Conservation (phyloP, 129 eudicot species). For the Tagetes erecta region DNA sequence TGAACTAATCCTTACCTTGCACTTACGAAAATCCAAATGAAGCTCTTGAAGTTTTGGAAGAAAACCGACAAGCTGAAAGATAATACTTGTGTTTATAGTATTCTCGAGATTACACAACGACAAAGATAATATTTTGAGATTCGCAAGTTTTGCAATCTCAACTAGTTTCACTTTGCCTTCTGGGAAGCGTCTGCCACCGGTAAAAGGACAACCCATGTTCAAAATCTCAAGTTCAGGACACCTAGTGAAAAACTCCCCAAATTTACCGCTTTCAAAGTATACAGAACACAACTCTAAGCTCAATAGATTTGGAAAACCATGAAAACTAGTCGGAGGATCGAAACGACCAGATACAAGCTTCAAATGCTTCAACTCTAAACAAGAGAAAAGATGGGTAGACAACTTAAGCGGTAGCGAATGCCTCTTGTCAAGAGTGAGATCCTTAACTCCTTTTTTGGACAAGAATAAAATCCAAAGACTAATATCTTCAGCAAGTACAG, state of each 20-base stretch:
- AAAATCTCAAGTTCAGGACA: conserved; percentile 20
- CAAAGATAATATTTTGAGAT: conserved; percentile 13
- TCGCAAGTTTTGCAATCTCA: neutral
- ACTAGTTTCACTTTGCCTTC: too few species aligned
- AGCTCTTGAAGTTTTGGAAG: neutral
- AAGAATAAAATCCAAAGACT: neutral
- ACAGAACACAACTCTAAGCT: neutral
- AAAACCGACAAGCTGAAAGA: neutral
- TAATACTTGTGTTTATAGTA: neutral
- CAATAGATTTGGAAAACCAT: conserved; percentile 24
- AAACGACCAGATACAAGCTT: neutral
- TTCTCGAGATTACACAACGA: conserved; percentile 7
- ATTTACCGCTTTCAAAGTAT: neutral
- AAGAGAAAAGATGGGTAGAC: conserved; percentile 17
- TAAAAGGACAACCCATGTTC: neutral
- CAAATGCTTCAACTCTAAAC: conserved; percentile 19
- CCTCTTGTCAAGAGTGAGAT: neutral
- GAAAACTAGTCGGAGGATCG: neutral
- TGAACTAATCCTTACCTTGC: neutral
- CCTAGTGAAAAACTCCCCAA: neutral
- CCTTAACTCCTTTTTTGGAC: neutral
- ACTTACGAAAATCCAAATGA: neutral
- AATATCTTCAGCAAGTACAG: neutral
- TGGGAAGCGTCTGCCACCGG: too few species aligned
- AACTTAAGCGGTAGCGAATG: neutral